phyloP scores from a whole-genome alignment of 1,284 basidiomycete species.

The Cutaneotrichosporon daszewskae region DNA sequence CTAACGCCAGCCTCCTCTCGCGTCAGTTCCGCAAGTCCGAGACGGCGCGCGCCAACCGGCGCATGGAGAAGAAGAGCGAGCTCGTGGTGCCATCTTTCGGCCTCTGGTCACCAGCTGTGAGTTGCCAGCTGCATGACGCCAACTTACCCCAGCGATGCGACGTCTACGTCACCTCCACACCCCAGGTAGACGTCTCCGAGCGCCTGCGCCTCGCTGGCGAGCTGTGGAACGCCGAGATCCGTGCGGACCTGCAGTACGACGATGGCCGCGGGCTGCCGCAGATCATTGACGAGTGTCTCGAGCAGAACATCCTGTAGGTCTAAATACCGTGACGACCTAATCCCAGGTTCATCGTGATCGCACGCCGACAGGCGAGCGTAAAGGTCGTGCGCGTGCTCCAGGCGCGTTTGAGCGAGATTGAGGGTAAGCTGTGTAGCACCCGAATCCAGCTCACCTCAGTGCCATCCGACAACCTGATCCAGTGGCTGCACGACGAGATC shows the following conservation, averaged over 20 bases:
- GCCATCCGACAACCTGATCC: constrained; percentile 24
- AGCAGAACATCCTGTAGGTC: constrained; percentile 47
- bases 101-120: constrained; percentile 38
- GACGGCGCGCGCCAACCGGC: constrained; percentile 41
- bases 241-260: constrained; percentile 55
- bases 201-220: constrained; percentile 52
- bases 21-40: constrained; percentile 48
- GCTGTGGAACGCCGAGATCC: constrained; percentile 53
- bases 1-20: constrained; percentile 46
- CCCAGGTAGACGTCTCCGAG: constrained; percentile 48
- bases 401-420: constrained; percentile 33
- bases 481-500: constrained; percentile 36
- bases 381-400: constrained; percentile 32
- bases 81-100: constrained; percentile 51
- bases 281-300: constrained; percentile 42
- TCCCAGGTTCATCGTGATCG: constrained; percentile 46
- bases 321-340: constrained; percentile 21
- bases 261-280: constrained; percentile 42
- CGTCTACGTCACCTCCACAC: constrained; percentile 53
- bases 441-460: too few relatives aligned
- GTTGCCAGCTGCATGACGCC: constrained; percentile 1
- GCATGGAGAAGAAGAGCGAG: constrained; percentile 47
- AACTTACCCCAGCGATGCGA: constrained; percentile 51
- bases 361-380: constrained; percentile 36
- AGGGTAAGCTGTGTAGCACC: too few relatives aligned